phyloP scores from a whole-genome alignment of 495 filamentous ascomycete genomes.

The Hypoxylon crocopeplum region DNA sequence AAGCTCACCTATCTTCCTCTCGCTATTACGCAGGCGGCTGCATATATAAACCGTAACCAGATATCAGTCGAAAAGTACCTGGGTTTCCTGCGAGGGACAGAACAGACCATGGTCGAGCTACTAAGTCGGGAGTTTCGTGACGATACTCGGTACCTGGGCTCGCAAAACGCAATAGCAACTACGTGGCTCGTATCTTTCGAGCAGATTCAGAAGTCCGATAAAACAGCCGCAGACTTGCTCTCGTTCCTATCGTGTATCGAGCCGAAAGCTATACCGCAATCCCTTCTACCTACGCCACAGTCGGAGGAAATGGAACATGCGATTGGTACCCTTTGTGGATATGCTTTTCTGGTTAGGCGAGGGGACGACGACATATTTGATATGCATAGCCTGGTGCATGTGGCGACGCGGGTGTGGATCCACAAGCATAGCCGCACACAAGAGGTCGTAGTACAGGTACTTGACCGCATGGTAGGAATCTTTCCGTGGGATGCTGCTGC shows the following conservation, averaged over 20 bases:
- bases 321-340: constrained; percentile 43
- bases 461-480: constrained; percentile 20
- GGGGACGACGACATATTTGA: constrained; percentile 31
- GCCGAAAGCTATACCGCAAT: constrained; percentile 41
- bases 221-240: constrained; percentile 47
- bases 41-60: constrained; percentile 49
- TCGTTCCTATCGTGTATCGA: constrained; percentile 53
- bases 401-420: constrained; percentile 51
- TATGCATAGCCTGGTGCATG: constrained; percentile 56
- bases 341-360: constrained; percentile 41
- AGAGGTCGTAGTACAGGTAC: neutral
- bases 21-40: constrained; percentile 54
- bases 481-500: constrained; percentile 14
- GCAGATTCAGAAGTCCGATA: constrained; percentile 47
- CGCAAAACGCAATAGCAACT: constrained; percentile 57
- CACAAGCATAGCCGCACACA: neutral
- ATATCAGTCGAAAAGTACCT: constrained; percentile 50
- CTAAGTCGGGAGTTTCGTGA: constrained; percentile 60
- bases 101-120: constrained; percentile 48
- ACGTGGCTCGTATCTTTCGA: constrained; percentile 63
- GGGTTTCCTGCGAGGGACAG: constrained; percentile 47
- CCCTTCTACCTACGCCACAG: constrained; percentile 34
- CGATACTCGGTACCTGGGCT: constrained; percentile 47
- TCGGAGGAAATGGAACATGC: constrained; percentile 34
- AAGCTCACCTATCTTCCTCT: constrained; percentile 50